Conservation (phyloP, 78 protist species). For the Tieghemostelium lacteum region DNA sequence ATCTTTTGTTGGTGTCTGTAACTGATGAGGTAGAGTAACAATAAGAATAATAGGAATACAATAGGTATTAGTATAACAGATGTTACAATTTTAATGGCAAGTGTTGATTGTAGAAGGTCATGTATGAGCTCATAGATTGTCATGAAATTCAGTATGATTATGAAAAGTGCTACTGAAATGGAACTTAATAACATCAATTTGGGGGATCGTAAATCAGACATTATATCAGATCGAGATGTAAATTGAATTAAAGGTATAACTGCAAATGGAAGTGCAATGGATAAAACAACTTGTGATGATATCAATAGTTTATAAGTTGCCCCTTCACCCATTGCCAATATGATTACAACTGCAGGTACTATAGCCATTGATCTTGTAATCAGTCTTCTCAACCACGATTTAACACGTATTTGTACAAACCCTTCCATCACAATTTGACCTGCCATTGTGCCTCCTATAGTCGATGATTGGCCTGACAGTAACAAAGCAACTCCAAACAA, state of each 20-base stretch:
- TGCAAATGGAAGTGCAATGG: conserved; percentile 87
- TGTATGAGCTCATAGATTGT: background rate
- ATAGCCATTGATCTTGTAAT: conserved; percentile 86
- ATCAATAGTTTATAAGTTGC: conserved; percentile 26
- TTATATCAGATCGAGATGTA: conserved; percentile 20
- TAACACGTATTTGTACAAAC: conserved; percentile 73
- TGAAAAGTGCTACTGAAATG: background rate
- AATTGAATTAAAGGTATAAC: conserved; percentile 77
- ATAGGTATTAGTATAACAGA: background rate
- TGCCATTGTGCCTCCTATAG: conserved; percentile 89
- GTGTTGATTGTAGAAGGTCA: background rate
- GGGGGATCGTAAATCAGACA: conserved; percentile 41
- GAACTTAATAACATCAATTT: background rate
- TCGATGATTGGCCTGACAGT: conserved; percentile 87
- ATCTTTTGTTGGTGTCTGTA: too few species aligned
- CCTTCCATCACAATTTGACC: conserved; percentile 93
- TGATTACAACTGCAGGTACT: conserved; percentile 73
- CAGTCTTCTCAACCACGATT: conserved; percentile 84
- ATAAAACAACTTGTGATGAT: conserved; percentile 48
- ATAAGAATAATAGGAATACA: conserved; percentile 1
- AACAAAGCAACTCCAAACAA: conserved; percentile 84
- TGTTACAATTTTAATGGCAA: background rate
- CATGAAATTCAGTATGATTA: conserved; percentile 6
- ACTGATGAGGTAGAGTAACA: too few species aligned
- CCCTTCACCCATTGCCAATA: conserved; percentile 11